Evolutionary conservation across 768 basidiomycete species (phyloP).

Genomic region (Serendipita vermifera): DNA sequence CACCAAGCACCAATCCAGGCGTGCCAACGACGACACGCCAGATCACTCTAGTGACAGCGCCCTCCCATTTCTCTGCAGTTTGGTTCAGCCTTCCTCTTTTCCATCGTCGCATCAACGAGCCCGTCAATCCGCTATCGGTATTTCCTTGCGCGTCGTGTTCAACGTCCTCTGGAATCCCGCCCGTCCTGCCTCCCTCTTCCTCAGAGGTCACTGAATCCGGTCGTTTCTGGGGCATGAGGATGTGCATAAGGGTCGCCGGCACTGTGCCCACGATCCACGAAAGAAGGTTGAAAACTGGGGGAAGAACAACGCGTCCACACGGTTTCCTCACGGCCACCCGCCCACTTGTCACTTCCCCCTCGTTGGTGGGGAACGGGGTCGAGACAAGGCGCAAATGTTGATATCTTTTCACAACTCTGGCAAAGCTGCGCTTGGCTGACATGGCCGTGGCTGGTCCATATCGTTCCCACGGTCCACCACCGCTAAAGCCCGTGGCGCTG

Average conservation of each 20-base stretch:
- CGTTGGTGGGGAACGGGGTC: no score
- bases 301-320: background rate
- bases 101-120: no score
- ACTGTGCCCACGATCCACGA: background rate
- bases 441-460: background rate
- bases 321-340: background rate
- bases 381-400: background rate
- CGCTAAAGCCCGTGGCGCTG: background rate
- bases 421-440: conserved; percentile 5
- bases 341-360: no score
- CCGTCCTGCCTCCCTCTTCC: no score
- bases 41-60: background rate
- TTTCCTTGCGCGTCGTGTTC: background rate
- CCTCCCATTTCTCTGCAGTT: background rate
- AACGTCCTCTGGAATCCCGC: background rate
- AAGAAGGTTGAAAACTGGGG: background rate
- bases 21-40: background rate
- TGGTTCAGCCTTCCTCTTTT: no score
- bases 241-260: background rate
- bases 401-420: background rate
- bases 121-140: no score
- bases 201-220: no score
- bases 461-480: conserved; percentile 3
- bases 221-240: no score
- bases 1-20: background rate